A percentile compares a stretch with the other conserved stretches of the same genome.
Conservation (phyloP, 164 flowering plant genomes). For the Protea cynaroides region DNA sequence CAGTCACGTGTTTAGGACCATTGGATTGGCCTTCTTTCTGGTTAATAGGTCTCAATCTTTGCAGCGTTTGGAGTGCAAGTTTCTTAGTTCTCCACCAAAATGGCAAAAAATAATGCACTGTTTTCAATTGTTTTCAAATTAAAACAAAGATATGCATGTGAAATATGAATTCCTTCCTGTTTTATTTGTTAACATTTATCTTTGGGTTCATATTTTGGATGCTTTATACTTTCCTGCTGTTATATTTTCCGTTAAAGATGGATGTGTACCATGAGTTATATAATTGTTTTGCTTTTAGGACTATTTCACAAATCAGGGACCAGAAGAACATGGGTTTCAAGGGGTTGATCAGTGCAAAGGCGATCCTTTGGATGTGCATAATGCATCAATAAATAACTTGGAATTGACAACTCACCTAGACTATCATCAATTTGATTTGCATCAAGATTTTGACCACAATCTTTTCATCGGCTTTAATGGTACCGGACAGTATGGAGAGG, state of each 20-base stretch:
- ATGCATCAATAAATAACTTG: constrained; percentile 31
- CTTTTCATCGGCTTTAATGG: constrained; percentile 35
- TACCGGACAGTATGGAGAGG: constrained; percentile 36
- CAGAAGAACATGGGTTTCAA: constrained; percentile 42
- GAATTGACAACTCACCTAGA: constrained; percentile 39
- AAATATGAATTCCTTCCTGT: no score
- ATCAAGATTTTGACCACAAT: constrained; percentile 48
- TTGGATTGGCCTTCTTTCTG: no score
- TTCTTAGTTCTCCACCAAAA: no score
- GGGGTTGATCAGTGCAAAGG: constrained; percentile 52
- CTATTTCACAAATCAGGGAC: constrained; percentile 35
- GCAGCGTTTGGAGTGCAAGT: no score
- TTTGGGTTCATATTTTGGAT: not conserved
- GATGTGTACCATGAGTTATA: not conserved
- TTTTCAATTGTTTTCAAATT: no score
- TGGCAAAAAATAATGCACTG: no score
- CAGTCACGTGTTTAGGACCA: no score
- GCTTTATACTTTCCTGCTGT: not conserved
- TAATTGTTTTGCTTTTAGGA: constrained; percentile 34
- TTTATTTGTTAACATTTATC: no score
- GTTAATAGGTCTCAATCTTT: no score
- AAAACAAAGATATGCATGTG: no score
- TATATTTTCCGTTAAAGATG: no score
- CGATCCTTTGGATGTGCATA: constrained; percentile 26
- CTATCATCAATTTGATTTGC: constrained; percentile 54